Evolutionary conservation across 2,329 filamentous ascomycete genomes (phyloP), one percentile per base, ranked within the genome.

Genomic region (Ascochyta fabae): DNA sequence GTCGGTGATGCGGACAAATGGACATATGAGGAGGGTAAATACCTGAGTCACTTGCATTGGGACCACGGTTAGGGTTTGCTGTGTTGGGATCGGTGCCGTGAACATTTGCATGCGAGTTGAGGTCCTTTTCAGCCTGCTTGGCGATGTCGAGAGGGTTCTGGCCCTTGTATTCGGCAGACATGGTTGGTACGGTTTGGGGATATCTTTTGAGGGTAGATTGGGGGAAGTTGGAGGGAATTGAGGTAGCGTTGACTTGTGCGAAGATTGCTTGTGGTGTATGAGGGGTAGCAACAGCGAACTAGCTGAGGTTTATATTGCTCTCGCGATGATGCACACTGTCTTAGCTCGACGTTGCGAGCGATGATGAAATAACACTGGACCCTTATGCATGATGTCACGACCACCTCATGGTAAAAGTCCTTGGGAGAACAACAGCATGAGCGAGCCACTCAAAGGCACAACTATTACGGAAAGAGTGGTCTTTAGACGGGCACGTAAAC

Each of bases 71-170:
- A 7, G 43, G 22, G 31, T 51, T 48, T 22, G 55, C 38, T 26
- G 44, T 49, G 34, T 45, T 75, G 23, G 66, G 61, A 13, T 54
- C 53, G 35, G 75, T 61, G 41, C 78, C 77, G 27, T 72, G 62
- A 59, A 78, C 79, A 9, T 76, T 75, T 13, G 64, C 53, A 31
- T 77, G 61, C 8, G 77, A 77, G 69, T 81, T 80, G 48, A 82
- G 73, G 52, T 83, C 79, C 16, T 70, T 70, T 74, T 83, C 80
- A 10, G 80, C 80, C 60, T 82, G 71, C 63, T 78, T 69, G 48
- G 81, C 79, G 64, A 81, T 68, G 26, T 73, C 68, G 62, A 77
- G 64, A 47, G 76, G 78, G 65, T 80, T 71, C 49, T 76, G 68
- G 62, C 70, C 71, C 55, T 76, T 53, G 70, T 78, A 76, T 67